Evolutionary conservation across 495 filamentous ascomycete genomes (phyloP).

Genomic region (Penicillium herquei): DNA sequence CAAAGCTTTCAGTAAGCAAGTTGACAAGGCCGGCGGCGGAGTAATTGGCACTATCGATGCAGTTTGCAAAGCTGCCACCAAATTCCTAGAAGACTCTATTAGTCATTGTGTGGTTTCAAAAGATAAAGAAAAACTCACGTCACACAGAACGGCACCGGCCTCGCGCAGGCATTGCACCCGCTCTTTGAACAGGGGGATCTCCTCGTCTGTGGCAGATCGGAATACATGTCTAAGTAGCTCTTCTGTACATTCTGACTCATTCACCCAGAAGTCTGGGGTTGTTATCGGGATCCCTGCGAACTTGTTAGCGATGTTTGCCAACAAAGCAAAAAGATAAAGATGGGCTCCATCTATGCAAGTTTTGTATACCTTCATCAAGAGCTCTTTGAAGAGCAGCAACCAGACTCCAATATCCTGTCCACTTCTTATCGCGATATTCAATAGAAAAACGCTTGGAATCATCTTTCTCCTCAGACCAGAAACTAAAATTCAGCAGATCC

Average conservation of each 20-base stretch:
- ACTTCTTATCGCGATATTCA: constrained; percentile 73
- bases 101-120: not conserved
- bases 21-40: constrained; percentile 87
- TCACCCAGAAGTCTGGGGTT: constrained; percentile 80
- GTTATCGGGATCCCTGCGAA: constrained; percentile 81
- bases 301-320: constrained; percentile 3
- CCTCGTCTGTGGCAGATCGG: constrained; percentile 78
- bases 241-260: constrained; percentile 73
- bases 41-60: constrained; percentile 69
- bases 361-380: constrained; percentile 71
- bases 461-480: constrained; percentile 73
- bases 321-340: not conserved
- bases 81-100: constrained; percentile 59
- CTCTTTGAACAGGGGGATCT: constrained; percentile 81
- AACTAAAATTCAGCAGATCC: constrained; percentile 95
- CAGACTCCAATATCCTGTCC: constrained; percentile 95
- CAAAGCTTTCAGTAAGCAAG: constrained; percentile 72
- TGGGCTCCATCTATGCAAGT: no score
- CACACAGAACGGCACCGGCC: constrained; percentile 77
- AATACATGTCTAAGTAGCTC: constrained; percentile 76
- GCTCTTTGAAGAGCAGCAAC: constrained; percentile 84
- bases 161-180: constrained; percentile 78
- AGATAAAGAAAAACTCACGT: constrained; percentile 53
- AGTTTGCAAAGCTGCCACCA: constrained; percentile 68
- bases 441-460: constrained; percentile 71